Percentiles rank a stretch among this genome's conserved stretches.
These are phyloP conservation scores for Psilocybe cubensis DNA, from an alignment of 768 basidiomycete species.

Conservation along the genomic window DNA sequence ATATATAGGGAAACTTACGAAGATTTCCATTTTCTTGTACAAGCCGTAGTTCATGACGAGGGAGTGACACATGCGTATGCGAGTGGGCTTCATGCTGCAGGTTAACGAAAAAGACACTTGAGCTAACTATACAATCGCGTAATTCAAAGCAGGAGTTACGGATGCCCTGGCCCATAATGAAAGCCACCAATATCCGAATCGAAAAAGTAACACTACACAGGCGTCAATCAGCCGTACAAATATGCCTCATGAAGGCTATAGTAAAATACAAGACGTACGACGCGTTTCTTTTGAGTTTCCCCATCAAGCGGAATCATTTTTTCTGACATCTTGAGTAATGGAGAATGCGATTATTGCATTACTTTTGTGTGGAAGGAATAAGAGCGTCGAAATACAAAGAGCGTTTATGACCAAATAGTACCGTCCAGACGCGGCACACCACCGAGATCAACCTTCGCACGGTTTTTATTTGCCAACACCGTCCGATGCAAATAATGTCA, in stretches of 20 bases:
- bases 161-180: slow-evolving; percentile 98
- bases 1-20: slow-evolving; percentile 59
- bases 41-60: slow-evolving; percentile 99
- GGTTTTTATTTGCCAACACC: slow-evolving; percentile 25
- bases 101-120: slow-evolving; percentile 21
- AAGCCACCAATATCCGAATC: slow-evolving; percentile 99
- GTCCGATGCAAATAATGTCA: slow-evolving; percentile 15
- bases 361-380: slow-evolving; percentile 13
- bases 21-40: slow-evolving; percentile 99
- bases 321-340: slow-evolving; percentile 38
- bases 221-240: slow-evolving; percentile 16
- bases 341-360: slow-evolving; percentile 19
- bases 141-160: slow-evolving; percentile 48
- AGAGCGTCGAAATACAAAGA: too few species aligned
- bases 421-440: slow-evolving; percentile 16
- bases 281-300: slow-evolving; percentile 81
- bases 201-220: slow-evolving; percentile 93
- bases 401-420: slow-evolving; percentile 9
- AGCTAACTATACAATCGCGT: neutral
- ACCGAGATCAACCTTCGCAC: slow-evolving; percentile 3
- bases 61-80: slow-evolving; percentile 99
- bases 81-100: slow-evolving; percentile 91
- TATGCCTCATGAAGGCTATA: slow-evolving; percentile 1
- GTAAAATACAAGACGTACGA: slow-evolving; percentile 57
- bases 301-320: slow-evolving; percentile 70